Conservation (phyloP, 768 basidiomycete species). For the Pulveroboletus ravenelii region DNA sequence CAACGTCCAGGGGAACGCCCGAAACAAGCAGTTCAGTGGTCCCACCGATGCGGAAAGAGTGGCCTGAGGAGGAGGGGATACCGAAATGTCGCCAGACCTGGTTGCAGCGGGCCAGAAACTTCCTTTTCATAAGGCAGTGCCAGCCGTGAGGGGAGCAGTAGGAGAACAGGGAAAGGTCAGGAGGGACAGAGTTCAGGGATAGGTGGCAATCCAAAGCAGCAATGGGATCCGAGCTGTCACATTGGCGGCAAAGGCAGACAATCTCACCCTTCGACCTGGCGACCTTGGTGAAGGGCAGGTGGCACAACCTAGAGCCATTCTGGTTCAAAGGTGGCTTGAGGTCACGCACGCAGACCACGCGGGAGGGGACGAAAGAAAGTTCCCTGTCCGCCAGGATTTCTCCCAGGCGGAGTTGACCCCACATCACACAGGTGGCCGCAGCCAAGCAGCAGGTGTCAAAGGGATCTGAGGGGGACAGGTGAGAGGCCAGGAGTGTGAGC, state of each 20-base stretch:
- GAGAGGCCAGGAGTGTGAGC: slow-evolving; percentile 3
- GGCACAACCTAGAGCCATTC: neutral
- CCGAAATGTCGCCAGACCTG: too few species aligned
- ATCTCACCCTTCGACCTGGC: slow-evolving; percentile 25
- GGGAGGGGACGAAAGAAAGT: neutral
- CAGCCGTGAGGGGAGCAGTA: neutral
- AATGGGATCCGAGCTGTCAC: slow-evolving; percentile 17
- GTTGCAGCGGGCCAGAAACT: too few species aligned
- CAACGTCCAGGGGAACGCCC: too few species aligned
- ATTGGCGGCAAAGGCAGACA: slow-evolving; percentile 30
- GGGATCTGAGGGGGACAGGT: neutral
- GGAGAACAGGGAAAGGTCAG: too few species aligned
- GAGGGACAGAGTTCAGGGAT: neutral
- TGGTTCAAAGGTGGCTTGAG: neutral
- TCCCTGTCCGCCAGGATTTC: neutral
- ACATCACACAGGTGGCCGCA: neutral
- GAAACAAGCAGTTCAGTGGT: too few species aligned
- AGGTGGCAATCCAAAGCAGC: slow-evolving; percentile 10
- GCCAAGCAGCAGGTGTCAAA: neutral
- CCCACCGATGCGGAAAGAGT: too few species aligned
- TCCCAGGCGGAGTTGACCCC: neutral
- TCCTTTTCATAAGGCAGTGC: too few species aligned
- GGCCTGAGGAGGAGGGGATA: too few species aligned
- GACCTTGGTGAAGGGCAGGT: slow-evolving; percentile 15
- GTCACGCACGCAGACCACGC: neutral